Percentiles rank a stretch among this genome's conserved stretches.
phyloP scores from a whole-genome alignment of 805 yeast species.

The Starmera quercuum region DNA sequence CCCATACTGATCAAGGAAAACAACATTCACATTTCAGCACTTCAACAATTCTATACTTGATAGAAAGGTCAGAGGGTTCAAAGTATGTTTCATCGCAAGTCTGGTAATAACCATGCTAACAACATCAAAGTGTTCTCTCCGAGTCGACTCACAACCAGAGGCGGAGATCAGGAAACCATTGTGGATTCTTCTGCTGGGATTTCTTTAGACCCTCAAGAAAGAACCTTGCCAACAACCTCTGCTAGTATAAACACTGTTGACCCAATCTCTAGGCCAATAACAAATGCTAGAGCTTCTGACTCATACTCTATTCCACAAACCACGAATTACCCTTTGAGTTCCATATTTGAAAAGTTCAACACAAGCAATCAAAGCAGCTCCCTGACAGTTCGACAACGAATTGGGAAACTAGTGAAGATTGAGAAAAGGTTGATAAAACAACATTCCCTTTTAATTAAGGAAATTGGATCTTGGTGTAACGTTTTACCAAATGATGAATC shows the following conservation, averaged over 20 bases:
- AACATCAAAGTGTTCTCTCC: not conserved
- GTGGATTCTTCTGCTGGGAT: not conserved
- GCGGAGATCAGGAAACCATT: conserved; percentile 1
- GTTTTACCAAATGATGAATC: conserved; percentile 31
- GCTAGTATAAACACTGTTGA: not conserved
- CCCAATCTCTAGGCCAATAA: not conserved
- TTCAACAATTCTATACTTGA: no score
- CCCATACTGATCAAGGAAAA: no score
- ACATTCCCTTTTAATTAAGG: conserved; percentile 31
- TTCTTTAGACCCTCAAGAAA: not conserved
- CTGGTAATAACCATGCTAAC: no score
- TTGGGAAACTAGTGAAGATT: conserved; percentile 29
- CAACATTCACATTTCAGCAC: no score
- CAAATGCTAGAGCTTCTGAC: conserved; percentile 1
- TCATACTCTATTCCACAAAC: conserved; percentile 4
- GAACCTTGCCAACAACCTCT: not conserved
- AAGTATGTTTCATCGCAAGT: no score
- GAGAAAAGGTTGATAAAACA: conserved; percentile 30
- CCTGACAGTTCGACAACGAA: conserved; percentile 22
- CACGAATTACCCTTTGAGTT: conserved; percentile 11
- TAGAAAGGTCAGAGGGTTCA: no score
- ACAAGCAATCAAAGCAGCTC: conserved; percentile 18
- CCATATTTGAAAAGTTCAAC: conserved; percentile 18
- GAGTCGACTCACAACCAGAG: not conserved
- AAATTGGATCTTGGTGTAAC: conserved; percentile 35